Base-by-base conservation (phyloP, 352 stramenopile species). In the Saprolegnia diclina region DNA sequence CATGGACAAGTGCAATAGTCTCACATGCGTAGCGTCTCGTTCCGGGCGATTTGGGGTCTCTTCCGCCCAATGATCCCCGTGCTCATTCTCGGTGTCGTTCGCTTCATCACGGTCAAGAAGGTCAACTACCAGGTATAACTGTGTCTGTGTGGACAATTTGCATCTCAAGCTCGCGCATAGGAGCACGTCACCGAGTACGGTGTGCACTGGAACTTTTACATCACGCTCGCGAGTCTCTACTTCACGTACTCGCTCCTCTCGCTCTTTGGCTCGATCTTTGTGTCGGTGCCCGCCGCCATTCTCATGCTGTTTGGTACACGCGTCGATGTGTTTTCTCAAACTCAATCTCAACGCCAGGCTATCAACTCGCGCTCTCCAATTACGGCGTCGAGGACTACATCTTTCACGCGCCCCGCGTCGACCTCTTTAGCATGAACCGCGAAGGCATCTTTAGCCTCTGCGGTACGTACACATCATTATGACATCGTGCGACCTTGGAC, bases 141-240 rank as follows among this genome's bases (percentile, higher is more conserved):
- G 76, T 9, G 65, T 74, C 16, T 59, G 35, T 54, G 4, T 3
- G 77, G 84, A 54, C 4, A 40, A 18, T 22, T 46, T 14, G 48
- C 3, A 14, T 64, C 22, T 40, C 16, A 63, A n/a, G n/a, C n/a
- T 54, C 42, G 57, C 22, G 57, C 38, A 9, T 72, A 96, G 79
- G 89, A 98, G 65, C 96, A 99, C 70, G 94, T 99, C 48, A 96
- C 86, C 5, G 97, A 99, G 79, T 99, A 99, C 76, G 97, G 97
- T 37, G 89, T 99, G 21, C 97, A 99, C 79, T 99, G 97, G 97
- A 99, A 99, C 79, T 99, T 99, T 73, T 99, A 99, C 80, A 98
- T 99, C 67, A 99, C 96, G 4, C 84, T 99, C 21, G 88, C 80
- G 16, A 86, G 80, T 5, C 82, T 95, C 35, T 92, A 92, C 67